phyloP scores from a whole-genome alignment of 176 grass and related monocot species.

The Dendrocalamus sinicus region DNA sequence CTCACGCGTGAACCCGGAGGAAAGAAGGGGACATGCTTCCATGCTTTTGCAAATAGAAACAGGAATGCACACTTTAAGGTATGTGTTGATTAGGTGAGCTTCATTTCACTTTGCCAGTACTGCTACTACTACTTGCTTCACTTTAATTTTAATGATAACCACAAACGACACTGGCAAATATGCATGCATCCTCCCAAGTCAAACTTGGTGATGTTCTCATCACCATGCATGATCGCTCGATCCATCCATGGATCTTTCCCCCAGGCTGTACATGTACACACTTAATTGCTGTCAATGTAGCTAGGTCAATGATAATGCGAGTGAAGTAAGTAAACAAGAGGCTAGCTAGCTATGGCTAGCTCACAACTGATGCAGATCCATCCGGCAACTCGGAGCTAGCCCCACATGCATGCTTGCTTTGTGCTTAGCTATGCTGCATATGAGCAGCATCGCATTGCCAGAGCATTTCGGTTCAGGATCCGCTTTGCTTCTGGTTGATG shows the following conservation, averaged over 20 bases:
- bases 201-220: constrained; percentile 31
- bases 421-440: constrained; percentile 24
- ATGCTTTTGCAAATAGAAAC: constrained; percentile 60
- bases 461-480: constrained; percentile 48
- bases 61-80: constrained; percentile 35
- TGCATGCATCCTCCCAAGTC: constrained; percentile 44
- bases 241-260: constrained; percentile 37
- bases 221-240: constrained; percentile 19
- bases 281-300: not conserved
- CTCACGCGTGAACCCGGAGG: constrained; percentile 49
- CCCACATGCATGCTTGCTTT: constrained; percentile 42
- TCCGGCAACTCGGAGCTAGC: constrained; percentile 24
- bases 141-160: not conserved
- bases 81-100: constrained; percentile 52
- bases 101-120: constrained; percentile 32
- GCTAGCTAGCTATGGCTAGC: not conserved
- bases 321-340: constrained; percentile 3
- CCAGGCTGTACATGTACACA: constrained; percentile 53
- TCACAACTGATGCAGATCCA: constrained; percentile 21
- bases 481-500: not conserved
- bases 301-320: constrained; percentile 41
- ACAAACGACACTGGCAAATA: not conserved
- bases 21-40: constrained; percentile 61
- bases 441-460: constrained; percentile 37
- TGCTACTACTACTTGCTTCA: constrained; percentile 18